These are phyloP conservation scores for Mangifera indica DNA, from an alignment of 345 rosid species.

Conservation along the genomic window DNA sequence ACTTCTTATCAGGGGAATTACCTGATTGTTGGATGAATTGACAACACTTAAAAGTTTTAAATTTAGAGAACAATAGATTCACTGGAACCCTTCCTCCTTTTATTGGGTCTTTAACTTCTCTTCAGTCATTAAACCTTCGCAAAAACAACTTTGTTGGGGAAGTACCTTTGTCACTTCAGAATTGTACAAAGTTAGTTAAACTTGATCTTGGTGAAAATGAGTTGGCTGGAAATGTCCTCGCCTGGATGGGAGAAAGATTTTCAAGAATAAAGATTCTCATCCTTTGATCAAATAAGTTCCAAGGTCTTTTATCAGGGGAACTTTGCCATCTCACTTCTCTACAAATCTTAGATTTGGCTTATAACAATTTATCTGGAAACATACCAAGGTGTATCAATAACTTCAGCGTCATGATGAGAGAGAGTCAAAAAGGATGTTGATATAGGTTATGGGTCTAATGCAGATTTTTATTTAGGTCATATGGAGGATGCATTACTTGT, in stretches of 20 bases:
- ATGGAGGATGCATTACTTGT: not conserved
- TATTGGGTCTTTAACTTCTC: constrained; percentile 14
- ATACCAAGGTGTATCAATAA: constrained; percentile 18
- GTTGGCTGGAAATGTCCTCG: constrained; percentile 4
- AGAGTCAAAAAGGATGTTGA: too few species aligned
- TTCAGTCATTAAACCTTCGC: constrained; percentile 20
- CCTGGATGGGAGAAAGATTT: constrained; percentile 14
- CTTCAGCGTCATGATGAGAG: not conserved
- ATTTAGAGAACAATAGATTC: constrained; percentile 16
- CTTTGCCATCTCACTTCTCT: constrained; percentile 7
- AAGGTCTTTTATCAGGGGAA: constrained; percentile 19
- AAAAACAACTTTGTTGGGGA: not conserved
- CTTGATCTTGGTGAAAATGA: constrained; percentile 7
- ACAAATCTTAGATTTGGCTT: constrained; percentile 16
- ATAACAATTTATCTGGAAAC: constrained; percentile 9
- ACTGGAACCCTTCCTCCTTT: constrained; percentile 24
- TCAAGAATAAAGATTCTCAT: not conserved
- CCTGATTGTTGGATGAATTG: constrained; percentile 29
- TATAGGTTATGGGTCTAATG: too few species aligned
- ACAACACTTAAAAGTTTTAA: constrained; percentile 10
- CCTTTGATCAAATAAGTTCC: constrained; percentile 18
- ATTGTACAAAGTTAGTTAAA: not conserved
- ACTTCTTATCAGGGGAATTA: constrained; percentile 20
- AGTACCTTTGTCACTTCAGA: constrained; percentile 1
- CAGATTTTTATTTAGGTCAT: not conserved